Conservation (phyloP, 2,329 filamentous ascomycete genomes). For the Pyrenochaeta sp. region DNA sequence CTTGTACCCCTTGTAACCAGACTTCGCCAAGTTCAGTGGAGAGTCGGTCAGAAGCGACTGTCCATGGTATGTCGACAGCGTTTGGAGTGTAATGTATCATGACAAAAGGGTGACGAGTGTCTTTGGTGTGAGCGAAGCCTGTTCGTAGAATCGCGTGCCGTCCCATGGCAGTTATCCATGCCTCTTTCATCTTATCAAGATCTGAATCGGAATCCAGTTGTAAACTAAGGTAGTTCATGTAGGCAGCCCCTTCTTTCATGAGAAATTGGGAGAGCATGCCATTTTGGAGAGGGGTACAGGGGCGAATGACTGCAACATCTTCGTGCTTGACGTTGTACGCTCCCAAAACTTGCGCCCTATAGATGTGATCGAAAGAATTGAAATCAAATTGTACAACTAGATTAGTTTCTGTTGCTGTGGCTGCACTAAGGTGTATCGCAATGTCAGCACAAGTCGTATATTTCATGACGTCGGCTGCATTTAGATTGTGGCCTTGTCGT, state of each 20-base stretch:
- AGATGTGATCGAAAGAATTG: constrained; percentile 57
- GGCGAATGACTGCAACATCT: constrained; percentile 68
- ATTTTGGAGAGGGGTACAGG: constrained; percentile 81
- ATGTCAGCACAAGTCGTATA: constrained; percentile 46
- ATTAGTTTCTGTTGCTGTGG: neutral
- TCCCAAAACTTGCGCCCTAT: constrained; percentile 47
- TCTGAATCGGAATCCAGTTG: constrained; percentile 55
- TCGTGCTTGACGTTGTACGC: constrained; percentile 40
- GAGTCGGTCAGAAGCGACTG: constrained; percentile 4
- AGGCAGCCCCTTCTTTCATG: constrained; percentile 71
- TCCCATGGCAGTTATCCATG: constrained; percentile 66
- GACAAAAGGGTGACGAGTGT: constrained; percentile 70
- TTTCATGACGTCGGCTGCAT: constrained; percentile 78
- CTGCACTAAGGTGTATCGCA: constrained; percentile 29
- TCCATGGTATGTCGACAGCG: constrained; percentile 47
- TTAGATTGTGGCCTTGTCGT: constrained; percentile 64
- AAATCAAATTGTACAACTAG: constrained; percentile 55
- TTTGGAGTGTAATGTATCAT: constrained; percentile 71
- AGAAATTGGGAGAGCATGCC: constrained; percentile 82
- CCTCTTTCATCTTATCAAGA: constrained; percentile 56
- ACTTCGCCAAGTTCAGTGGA: constrained; percentile 10
- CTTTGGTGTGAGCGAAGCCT: constrained; percentile 72
- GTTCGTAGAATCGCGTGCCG: constrained; percentile 78
- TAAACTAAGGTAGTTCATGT: constrained; percentile 77
- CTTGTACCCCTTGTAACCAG: constrained; percentile 34